A percentile compares a stretch with the other conserved stretches of the same genome.
These are phyloP conservation scores for Cichorium intybus DNA, from an alignment of 140 eudicot species.

Conservation along the genomic window DNA sequence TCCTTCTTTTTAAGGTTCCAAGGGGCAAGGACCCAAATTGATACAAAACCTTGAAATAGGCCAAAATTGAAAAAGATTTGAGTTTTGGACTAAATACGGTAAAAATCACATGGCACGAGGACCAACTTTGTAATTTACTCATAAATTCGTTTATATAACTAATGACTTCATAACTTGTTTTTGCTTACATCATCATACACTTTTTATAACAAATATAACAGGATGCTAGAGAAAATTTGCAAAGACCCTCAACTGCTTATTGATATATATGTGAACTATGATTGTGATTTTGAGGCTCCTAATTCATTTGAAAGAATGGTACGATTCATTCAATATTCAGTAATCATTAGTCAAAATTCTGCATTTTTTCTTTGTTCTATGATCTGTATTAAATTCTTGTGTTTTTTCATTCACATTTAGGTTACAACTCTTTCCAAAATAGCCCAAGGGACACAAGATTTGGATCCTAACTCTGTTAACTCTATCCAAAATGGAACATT, in stretches of 20 bases:
- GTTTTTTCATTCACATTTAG: constrained; percentile 31
- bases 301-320: constrained; percentile 45
- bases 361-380: constrained; percentile 9
- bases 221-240: constrained; percentile 53
- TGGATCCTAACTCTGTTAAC: constrained; percentile 70
- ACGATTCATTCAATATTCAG: constrained; percentile 5
- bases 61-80: background rate
- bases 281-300: constrained; percentile 44
- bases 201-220: constrained; percentile 23
- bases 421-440: constrained; percentile 78
- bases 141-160: background rate
- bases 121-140: background rate
- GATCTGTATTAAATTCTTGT: constrained; percentile 3
- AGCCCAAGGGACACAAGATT: constrained; percentile 82
- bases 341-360: background rate
- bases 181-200: constrained; percentile 12
- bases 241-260: constrained; percentile 44
- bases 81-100: background rate
- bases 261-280: constrained; percentile 46
- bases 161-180: background rate
- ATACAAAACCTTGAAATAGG: background rate
- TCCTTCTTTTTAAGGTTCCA: too few relatives aligned
- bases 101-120: background rate
- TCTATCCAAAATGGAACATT: constrained; percentile 67
- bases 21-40: too few relatives aligned